Base-by-base conservation (phyloP, 805 yeast genomes). In the Starmera dryadoides region DNA sequence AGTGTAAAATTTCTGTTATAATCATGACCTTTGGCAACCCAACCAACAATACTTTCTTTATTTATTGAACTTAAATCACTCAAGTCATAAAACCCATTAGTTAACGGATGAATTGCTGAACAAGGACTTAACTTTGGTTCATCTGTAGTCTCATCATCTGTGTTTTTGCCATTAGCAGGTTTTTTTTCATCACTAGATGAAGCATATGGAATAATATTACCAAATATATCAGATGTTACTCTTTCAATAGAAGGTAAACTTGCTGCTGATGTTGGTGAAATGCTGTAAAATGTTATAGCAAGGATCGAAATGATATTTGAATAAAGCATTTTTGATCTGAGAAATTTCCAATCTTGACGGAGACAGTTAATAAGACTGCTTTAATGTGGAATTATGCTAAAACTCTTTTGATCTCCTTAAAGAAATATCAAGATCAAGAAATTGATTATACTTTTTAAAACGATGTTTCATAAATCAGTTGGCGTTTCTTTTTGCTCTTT, bases 11-110 rank as follows among this genome's bases (percentile, higher is more conserved):
- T 88, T 35, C 63, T 66, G 21, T 79, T 79, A 49, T 74, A 75
- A 46, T 81, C 93, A 56, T 71, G 73, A 1, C 94, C 94, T 43
- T 71, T 72, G 3, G 89, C 78, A 30, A 68, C 60, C 86, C 89
- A 86, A 19, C 81, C 73, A 21, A 50, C 52, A 2, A 49, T 29
- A 4, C 39, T 32, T 9, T 53, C 59, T 25, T 49, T 52, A 18
- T 50, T 46, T 8, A 45, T 44, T 1, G 58, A 51, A 21, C 61
- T 57, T 18, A 58, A 35, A 14, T 53, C 59, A n/a, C 56, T 42
- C n/a, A 58, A 36, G 35, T 58, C 60, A 36, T 49, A 57, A 42
- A 52, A 58, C 12, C 72, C 76, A 31, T 64, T 63, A 2, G 69
- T 66, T 14, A 58, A 44, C 1, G 72, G 70, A 32, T 68, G 67